These are phyloP conservation scores for Brassica napus DNA, from an alignment of 345 rosid genomes.

Conservation along the genomic window DNA sequence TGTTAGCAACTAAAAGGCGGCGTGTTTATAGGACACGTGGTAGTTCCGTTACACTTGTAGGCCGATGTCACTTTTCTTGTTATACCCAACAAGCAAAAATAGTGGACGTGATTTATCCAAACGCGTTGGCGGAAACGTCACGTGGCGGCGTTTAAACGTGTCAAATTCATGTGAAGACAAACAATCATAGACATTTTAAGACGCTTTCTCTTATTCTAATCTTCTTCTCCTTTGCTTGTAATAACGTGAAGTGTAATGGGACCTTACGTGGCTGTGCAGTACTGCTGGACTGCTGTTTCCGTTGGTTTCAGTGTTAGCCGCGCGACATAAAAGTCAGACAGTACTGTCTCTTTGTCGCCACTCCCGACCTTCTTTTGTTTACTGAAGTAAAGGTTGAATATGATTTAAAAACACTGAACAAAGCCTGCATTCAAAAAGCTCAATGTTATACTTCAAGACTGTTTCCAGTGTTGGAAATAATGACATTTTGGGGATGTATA, in stretches of 20 bases:
- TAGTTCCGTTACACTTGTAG: conserved; percentile 31
- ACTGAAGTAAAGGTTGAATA: not conserved
- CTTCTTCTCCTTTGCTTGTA: not conserved
- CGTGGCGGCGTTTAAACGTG: conserved; percentile 40
- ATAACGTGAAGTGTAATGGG: not conserved
- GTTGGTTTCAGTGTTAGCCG: not conserved
- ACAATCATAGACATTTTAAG: conserved; percentile 17
- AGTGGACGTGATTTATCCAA: conserved; percentile 38
- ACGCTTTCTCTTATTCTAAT: conserved; percentile 29
- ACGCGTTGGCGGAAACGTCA: conserved; percentile 42
- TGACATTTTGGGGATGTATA: conserved; percentile 80
- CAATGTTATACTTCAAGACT: conserved; percentile 55
- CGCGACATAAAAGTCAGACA: not conserved
- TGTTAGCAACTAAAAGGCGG: conserved; percentile 34
- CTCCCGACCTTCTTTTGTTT: not conserved
- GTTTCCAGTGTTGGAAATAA: conserved; percentile 81
- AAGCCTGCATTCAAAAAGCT: not conserved
- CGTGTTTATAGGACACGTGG: conserved; percentile 39
- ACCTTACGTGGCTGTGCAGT: not conserved
- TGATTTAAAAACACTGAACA: not conserved
- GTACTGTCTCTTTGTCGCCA: not conserved
- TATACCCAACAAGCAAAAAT: conserved; percentile 35
- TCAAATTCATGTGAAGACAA: not conserved
- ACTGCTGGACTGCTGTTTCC: not conserved
- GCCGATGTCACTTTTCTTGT: conserved; percentile 36